A percentile compares a stretch with the other conserved stretches of the same genome.
phyloP scores from a whole-genome alignment of 306 rosid genomes.

The Dalbergia cochinchinensis region DNA sequence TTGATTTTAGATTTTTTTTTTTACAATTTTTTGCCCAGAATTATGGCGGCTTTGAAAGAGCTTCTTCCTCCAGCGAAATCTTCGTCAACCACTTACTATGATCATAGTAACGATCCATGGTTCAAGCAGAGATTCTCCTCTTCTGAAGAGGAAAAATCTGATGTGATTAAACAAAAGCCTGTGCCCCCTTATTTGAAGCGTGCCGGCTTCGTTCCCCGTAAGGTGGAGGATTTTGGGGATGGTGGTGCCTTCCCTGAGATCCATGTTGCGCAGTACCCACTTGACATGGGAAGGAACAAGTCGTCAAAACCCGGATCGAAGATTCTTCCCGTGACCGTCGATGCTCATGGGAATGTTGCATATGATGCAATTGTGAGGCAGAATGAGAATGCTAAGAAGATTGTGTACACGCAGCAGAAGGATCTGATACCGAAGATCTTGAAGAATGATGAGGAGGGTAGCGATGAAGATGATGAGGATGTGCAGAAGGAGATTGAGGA shows the following conservation, averaged over 20 bases:
- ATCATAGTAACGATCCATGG: constrained; percentile 91
- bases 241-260: constrained; percentile 96
- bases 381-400: constrained; percentile 82
- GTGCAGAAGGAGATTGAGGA: constrained; percentile 73
- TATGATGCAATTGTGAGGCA: constrained; percentile 90
- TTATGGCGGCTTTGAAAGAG: constrained; percentile 78
- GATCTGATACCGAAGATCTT: constrained; percentile 77
- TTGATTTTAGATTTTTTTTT: background rate
- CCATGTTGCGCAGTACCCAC: constrained; percentile 90
- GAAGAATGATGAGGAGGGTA: constrained; percentile 61
- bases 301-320: constrained; percentile 66
- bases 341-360: constrained; percentile 82
- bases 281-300: constrained; percentile 82
- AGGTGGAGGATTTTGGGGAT: constrained; percentile 83
- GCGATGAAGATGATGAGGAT: constrained; percentile 67
- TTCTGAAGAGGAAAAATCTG: constrained; percentile 64
- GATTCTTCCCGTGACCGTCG: constrained; percentile 83
- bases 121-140: constrained; percentile 80
- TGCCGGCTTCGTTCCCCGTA: constrained; percentile 84
- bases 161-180: constrained; percentile 56
- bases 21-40: background rate
- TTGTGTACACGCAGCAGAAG: constrained; percentile 80
- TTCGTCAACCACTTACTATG: constrained; percentile 67
- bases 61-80: constrained; percentile 76
- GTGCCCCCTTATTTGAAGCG: constrained; percentile 82